These are phyloP conservation scores for Oryza nivara DNA, from an alignment of 176 grass and related monocot species.

Conservation along the genomic window DNA sequence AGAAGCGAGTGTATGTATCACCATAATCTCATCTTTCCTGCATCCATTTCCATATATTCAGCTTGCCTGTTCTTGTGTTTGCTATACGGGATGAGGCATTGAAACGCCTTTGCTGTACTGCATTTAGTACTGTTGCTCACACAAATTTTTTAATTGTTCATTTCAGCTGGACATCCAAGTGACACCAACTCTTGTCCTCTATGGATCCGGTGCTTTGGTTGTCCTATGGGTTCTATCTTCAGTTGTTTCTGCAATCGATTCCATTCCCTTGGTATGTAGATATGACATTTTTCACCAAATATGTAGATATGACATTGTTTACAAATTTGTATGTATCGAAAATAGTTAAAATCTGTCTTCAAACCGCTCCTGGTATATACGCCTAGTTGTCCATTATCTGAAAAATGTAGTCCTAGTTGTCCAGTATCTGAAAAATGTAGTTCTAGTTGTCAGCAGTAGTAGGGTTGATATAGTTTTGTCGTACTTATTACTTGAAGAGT, in stretches of 20 bases:
- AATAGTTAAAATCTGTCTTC: neutral
- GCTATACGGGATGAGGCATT: neutral
- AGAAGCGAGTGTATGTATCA: neutral
- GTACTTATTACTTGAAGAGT: neutral
- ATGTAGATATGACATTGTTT: slow-evolving; percentile 22
- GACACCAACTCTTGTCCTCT: slow-evolving; percentile 54
- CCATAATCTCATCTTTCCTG: neutral
- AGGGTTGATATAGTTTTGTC: neutral
- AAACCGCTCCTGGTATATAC: neutral
- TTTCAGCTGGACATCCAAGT: slow-evolving; percentile 79
- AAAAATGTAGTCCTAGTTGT: neutral
- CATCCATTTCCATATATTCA: neutral
- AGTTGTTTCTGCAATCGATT: slow-evolving; percentile 72
- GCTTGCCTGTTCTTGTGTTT: slow-evolving; percentile 4
- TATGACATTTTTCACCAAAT: slow-evolving; percentile 9
- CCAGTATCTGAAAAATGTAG: too few relatives aligned
- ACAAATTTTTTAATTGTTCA: neutral
- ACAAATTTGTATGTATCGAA: neutral
- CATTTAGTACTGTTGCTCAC: neutral
- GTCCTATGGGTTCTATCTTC: slow-evolving; percentile 62
- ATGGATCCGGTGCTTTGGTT: slow-evolving; percentile 57
- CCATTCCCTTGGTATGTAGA: slow-evolving; percentile 79
- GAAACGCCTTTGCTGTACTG: neutral
- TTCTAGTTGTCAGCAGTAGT: neutral
- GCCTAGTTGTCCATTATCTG: neutral